Conservation (phyloP, 2,329 filamentous ascomycete species). For the Bipolaris victoriae region DNA sequence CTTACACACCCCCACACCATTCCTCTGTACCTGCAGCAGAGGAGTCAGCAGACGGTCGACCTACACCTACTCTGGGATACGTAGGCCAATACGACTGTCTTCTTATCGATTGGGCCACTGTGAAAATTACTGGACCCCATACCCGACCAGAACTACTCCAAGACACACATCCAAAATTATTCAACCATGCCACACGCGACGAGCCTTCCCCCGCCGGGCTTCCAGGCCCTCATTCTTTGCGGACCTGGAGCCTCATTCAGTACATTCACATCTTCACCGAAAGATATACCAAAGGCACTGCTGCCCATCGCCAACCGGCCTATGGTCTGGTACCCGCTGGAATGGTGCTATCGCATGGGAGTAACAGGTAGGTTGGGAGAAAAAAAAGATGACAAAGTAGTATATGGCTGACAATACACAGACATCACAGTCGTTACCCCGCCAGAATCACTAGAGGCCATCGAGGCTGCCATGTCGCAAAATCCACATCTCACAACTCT, state of each 20-base stretch:
- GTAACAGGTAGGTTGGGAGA: slow-evolving; percentile 63
- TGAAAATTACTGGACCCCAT: not conserved
- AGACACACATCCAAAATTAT: not conserved
- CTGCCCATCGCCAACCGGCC: slow-evolving; percentile 82
- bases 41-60: not conserved
- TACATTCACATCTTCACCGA: slow-evolving; percentile 80
- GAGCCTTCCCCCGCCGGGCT: slow-evolving; percentile 71
- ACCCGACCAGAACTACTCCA: not conserved
- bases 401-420: slow-evolving; percentile 22
- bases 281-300: slow-evolving; percentile 81
- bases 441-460: slow-evolving; percentile 65
- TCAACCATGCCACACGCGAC: slow-evolving; percentile 75
- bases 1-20: slow-evolving; percentile 16
- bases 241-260: slow-evolving; percentile 82
- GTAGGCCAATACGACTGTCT: not conserved
- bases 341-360: slow-evolving; percentile 83
- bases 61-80: not conserved
- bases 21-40: slow-evolving; percentile 20
- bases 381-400: not conserved
- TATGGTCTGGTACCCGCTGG: slow-evolving; percentile 89
- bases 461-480: slow-evolving; percentile 73
- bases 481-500: slow-evolving; percentile 79
- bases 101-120: not conserved
- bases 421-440: slow-evolving; percentile 65
- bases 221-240: slow-evolving; percentile 83